Conservation (phyloP, 129 eudicot genomes). For the Kitagawia praeruptora region DNA sequence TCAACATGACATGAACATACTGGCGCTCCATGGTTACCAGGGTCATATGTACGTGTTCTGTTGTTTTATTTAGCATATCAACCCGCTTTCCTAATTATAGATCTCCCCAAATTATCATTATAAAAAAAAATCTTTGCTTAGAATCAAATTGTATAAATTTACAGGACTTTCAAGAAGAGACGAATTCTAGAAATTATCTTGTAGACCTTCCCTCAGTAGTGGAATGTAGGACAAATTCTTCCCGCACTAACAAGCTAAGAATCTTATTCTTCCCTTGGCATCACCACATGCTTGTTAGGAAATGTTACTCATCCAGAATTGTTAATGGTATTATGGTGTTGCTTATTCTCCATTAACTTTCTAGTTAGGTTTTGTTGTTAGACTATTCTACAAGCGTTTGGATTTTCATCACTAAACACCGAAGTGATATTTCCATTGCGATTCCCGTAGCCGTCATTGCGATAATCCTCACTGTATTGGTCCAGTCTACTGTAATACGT, state of each 20-base stretch:
- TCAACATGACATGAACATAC: no score
- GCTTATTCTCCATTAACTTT: conserved; percentile 23
- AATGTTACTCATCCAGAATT: conserved; percentile 1
- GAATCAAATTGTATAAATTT: not conserved
- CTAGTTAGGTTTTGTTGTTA: conserved; percentile 18
- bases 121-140: not conserved
- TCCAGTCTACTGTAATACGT: conserved; percentile 26
- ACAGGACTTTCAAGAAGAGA: conserved; percentile 10
- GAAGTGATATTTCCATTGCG: conserved; percentile 58
- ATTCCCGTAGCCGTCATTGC: conserved; percentile 24
- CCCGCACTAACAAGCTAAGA: conserved; percentile 44
- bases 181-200: conserved; percentile 7
- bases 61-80: no score
- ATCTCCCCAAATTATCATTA: not conserved
- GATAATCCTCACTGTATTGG: conserved; percentile 29
- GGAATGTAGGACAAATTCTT: conserved; percentile 43
- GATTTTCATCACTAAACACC: conserved; percentile 84
- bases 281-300: conserved; percentile 24
- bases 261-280: conserved; percentile 39
- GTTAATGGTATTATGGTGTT: conserved; percentile 11
- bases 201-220: conserved; percentile 14
- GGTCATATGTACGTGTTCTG: no score
- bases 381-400: conserved; percentile 78
- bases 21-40: no score
- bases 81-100: no score